Conservation (phyloP, 2,329 filamentous ascomycete species). For the Dissoconium aciculare region DNA sequence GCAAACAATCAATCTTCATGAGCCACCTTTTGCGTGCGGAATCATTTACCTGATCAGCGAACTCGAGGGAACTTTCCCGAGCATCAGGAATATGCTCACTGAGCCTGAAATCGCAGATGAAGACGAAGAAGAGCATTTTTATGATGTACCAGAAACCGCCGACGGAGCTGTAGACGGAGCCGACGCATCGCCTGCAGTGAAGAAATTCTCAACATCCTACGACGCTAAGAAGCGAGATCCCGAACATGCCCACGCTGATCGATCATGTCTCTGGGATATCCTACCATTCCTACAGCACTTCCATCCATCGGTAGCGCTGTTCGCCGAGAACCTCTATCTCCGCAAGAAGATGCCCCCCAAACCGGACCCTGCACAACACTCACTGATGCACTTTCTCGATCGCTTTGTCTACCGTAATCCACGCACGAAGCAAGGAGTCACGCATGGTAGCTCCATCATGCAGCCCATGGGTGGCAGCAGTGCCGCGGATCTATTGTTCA, state of each 20-base stretch:
- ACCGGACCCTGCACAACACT: constrained; percentile 79
- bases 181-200: constrained; percentile 7
- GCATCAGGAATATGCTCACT: constrained; percentile 61
- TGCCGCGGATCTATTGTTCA: constrained; percentile 45
- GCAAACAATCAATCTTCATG: constrained; percentile 74
- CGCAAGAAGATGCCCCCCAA: constrained; percentile 61
- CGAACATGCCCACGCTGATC: constrained; percentile 82
- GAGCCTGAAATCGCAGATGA: constrained; percentile 66
- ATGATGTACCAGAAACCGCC: constrained; percentile 46
- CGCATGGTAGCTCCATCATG: constrained; percentile 85
- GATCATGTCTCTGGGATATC: constrained; percentile 85
- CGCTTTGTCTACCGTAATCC: constrained; percentile 96
- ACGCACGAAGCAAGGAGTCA: constrained; percentile 46
- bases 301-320: constrained; percentile 82
- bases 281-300: constrained; percentile 70
- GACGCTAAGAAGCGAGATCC: constrained; percentile 86
- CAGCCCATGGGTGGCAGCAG: constrained; percentile 64
- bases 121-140: constrained; percentile 55
- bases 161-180: constrained; percentile 27
- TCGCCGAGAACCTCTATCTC: constrained; percentile 56
- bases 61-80: constrained; percentile 63
- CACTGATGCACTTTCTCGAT: constrained; percentile 87
- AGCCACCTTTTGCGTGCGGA: constrained; percentile 83
- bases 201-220: constrained; percentile 37
- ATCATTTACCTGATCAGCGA: constrained; percentile 82